These are phyloP conservation scores for Dipodascus geniculatus DNA, from an alignment of 805 yeast species.

Conservation along the genomic window DNA sequence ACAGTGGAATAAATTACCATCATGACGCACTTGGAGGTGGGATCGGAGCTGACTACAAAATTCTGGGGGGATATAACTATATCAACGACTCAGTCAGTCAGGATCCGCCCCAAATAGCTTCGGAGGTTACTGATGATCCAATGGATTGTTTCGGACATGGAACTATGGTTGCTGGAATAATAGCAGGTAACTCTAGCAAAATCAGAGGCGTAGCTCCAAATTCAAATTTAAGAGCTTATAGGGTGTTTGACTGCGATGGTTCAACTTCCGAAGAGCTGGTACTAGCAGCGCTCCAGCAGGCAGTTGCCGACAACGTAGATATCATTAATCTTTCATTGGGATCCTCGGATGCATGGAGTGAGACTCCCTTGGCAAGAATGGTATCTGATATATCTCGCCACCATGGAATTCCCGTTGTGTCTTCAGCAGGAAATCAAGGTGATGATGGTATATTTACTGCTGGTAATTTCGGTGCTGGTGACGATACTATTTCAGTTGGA, in stretches of 20 bases:
- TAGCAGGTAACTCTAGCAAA: constrained; percentile 10
- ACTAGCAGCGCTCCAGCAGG: constrained; percentile 8
- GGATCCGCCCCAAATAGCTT: constrained; percentile 4
- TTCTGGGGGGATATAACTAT: constrained; percentile 12
- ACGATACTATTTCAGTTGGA: constrained; percentile 2
- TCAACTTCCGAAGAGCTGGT: constrained; percentile 12
- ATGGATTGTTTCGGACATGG: constrained; percentile 19
- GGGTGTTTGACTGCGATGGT: constrained; percentile 15
- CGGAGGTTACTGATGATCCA: constrained; percentile 7
- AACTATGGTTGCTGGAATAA: constrained; percentile 13
- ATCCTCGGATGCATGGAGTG: constrained; percentile 9
- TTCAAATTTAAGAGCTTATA: constrained; percentile 12
- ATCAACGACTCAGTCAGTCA: constrained; percentile 2
- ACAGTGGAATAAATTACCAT: constrained; percentile 8
- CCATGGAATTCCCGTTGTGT: constrained; percentile 1
- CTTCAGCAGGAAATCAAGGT: constrained; percentile 5
- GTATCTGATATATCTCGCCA: constrained; percentile 10
- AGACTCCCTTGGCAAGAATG: constrained; percentile 9
- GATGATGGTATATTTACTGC: constrained; percentile 3
- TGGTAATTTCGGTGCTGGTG: constrained; percentile 1
- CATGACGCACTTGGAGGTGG: constrained; percentile 16
- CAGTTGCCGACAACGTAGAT: constrained; percentile 9
- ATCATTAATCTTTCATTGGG: constrained; percentile 16
- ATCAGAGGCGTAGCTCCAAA: constrained; percentile 16
- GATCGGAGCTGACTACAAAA: constrained; percentile 11